Evolutionary conservation across 1,139 yeast species (phyloP).

Genomic region (Lizanozyma gosingica): DNA sequence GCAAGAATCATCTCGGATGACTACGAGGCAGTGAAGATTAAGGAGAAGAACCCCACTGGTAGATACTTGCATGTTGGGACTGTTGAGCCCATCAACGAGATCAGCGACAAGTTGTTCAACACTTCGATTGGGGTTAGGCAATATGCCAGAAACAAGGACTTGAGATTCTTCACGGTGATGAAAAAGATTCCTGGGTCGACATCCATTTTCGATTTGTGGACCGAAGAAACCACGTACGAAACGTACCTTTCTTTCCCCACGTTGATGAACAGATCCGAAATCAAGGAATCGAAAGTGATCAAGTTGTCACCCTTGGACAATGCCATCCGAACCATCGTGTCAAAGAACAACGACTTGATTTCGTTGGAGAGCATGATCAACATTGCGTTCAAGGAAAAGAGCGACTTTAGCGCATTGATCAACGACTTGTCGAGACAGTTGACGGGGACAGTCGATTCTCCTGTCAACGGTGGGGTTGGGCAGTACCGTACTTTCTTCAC

Average conservation of each 20-base stretch:
- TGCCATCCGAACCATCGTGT: constrained; percentile 60
- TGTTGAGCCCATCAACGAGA: constrained; percentile 60
- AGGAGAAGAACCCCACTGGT: constrained; percentile 52
- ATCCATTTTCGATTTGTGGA: constrained; percentile 74
- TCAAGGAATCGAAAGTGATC: constrained; percentile 41
- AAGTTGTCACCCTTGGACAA: constrained; percentile 80
- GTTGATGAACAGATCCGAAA: constrained; percentile 76
- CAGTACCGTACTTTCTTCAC: constrained; percentile 66
- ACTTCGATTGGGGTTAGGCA: constrained; percentile 54
- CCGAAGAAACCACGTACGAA: constrained; percentile 76
- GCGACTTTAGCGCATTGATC: constrained; percentile 42
- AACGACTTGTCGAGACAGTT: constrained; percentile 68
- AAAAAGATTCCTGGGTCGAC: constrained; percentile 71
- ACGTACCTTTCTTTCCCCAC: constrained; percentile 79
- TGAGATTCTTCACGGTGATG: constrained; percentile 60
- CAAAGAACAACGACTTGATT: constrained; percentile 64
- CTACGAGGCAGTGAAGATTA: constrained; percentile 45
- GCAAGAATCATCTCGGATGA: constrained; percentile 66
- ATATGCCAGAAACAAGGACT: constrained; percentile 63
- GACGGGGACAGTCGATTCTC: constrained; percentile 86
- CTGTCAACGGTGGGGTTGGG: constrained; percentile 88
- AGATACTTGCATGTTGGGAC: constrained; percentile 65
- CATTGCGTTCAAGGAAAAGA: constrained; percentile 46
- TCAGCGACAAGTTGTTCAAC: constrained; percentile 38
- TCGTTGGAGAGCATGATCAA: constrained; percentile 59